These are phyloP conservation scores for Sporisorium sorghi DNA, from an alignment of 1,284 basidiomycete genomes.

Conservation along the genomic window DNA sequence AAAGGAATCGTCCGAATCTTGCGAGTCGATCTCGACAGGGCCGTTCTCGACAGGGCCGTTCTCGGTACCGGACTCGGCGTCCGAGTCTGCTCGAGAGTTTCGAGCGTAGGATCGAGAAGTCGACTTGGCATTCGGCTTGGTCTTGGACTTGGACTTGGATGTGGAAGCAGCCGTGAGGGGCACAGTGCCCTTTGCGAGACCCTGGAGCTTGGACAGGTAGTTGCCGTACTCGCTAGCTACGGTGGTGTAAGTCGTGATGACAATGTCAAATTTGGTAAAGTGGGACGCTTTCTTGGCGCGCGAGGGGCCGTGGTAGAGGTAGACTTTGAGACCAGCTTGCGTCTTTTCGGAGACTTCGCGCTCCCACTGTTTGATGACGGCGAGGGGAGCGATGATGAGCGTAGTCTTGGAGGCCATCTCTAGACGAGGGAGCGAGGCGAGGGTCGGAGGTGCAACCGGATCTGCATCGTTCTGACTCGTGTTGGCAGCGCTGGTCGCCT, in stretches of 20 bases:
- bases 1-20: slow-evolving; percentile 66
- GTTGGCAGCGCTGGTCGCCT: neutral
- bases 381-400: slow-evolving; percentile 70
- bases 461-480: slow-evolving; percentile 5
- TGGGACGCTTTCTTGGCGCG: slow-evolving; percentile 51
- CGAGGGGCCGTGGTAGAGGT: slow-evolving; percentile 63
- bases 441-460: slow-evolving; percentile 2
- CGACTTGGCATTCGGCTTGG: slow-evolving; percentile 11
- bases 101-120: slow-evolving; percentile 13
- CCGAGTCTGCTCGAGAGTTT: slow-evolving; percentile 22
- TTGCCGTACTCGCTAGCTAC: slow-evolving; percentile 55
- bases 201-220: slow-evolving; percentile 30
- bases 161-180: slow-evolving; percentile 6
- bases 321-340: slow-evolving; percentile 56
- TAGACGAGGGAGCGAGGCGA: slow-evolving; percentile 23
- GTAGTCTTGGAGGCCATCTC: slow-evolving; percentile 48
- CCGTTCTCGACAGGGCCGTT: neutral
- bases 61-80: slow-evolving; percentile 31
- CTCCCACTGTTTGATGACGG: slow-evolving; percentile 91
- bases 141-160: slow-evolving; percentile 18
- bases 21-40: slow-evolving; percentile 65
- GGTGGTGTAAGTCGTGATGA: slow-evolving; percentile 66
- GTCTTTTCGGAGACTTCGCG: slow-evolving; percentile 85
- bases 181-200: slow-evolving; percentile 16
- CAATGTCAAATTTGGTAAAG: slow-evolving; percentile 58